A percentile compares a stretch with the other conserved stretches of the same genome.
Conservation (phyloP, 495 filamentous ascomycete genomes). For the Penicillium arizonense region DNA sequence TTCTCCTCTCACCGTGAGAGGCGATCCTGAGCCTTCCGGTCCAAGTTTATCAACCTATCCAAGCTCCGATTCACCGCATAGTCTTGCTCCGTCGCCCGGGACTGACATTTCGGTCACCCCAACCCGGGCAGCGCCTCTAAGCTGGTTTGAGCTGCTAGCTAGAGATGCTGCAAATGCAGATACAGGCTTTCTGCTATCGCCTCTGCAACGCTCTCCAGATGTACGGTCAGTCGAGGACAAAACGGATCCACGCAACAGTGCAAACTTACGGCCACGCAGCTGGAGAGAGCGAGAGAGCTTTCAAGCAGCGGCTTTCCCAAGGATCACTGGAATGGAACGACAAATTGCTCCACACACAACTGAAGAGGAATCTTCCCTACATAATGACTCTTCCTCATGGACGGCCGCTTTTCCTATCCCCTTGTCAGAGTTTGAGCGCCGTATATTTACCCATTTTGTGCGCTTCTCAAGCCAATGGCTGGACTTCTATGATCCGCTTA, state of each 20-base stretch:
- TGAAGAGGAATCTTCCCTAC: constrained; percentile 4
- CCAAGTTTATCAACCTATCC: not conserved
- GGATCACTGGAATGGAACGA: not conserved
- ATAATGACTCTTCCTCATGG: constrained; percentile 5
- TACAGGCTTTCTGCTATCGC: constrained; percentile 22
- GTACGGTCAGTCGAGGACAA: not conserved
- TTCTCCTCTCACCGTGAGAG: not conserved
- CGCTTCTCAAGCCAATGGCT: constrained; percentile 9
- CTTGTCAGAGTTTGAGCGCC: constrained; percentile 2
- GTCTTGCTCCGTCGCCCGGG: constrained; percentile 19
- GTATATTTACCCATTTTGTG: constrained; percentile 8
- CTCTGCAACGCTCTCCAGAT: constrained; percentile 12
- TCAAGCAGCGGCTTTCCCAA: constrained; percentile 25
- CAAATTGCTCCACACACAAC: constrained; percentile 4
- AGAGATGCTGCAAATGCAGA: constrained; percentile 30
- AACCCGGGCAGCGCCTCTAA: constrained; percentile 21
- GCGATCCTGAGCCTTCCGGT: not conserved
- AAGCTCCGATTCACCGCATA: constrained; percentile 3
- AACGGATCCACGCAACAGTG: constrained; percentile 10
- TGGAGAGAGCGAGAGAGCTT: constrained; percentile 26
- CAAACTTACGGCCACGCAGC: constrained; percentile 18
- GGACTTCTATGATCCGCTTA: constrained; percentile 15
- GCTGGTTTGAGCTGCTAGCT: constrained; percentile 32
- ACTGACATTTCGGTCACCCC: constrained; percentile 23
- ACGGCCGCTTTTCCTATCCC: constrained; percentile 1